A percentile compares a stretch with the other conserved stretches of the same genome.
phyloP scores from a whole-genome alignment of 106 monocot species.

The Allium sativum region DNA sequence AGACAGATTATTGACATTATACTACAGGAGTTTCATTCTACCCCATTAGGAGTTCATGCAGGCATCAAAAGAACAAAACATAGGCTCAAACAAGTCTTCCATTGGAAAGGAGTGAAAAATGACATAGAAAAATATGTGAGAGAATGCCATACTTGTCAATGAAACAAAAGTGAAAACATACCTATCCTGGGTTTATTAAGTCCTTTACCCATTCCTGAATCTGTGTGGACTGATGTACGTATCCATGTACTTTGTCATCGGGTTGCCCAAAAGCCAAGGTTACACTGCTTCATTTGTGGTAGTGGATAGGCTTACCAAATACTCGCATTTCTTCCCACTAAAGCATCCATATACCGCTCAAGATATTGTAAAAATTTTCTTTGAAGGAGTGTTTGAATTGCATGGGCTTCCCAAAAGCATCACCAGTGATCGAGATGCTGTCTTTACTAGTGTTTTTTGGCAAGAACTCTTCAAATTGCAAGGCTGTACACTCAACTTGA shows the following conservation, averaged over 20 bases:
- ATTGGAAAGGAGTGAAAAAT: background rate
- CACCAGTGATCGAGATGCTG: background rate
- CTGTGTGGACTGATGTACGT: background rate
- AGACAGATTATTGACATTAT: no score
- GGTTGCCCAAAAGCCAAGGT: background rate
- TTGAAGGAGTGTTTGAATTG: background rate
- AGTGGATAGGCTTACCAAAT: background rate
- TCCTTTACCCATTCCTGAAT: background rate
- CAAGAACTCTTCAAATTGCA: background rate
- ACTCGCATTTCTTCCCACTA: background rate
- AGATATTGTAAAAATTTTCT: background rate
- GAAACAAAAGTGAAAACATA: background rate
- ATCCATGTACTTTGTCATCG: background rate
- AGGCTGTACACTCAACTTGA: background rate
- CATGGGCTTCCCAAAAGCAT: background rate
- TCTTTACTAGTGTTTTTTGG: background rate
- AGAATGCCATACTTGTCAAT: background rate
- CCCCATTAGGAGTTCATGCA: no score
- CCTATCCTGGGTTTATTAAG: background rate
- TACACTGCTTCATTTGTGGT: background rate
- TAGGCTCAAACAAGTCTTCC: no score
- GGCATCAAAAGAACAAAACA: no score
- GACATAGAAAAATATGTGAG: background rate
- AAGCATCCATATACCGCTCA: background rate
- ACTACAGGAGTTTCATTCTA: no score